These are phyloP conservation scores for Microthyrium microscopicum DNA, from an alignment of 2,329 filamentous ascomycete species.

Conservation along the genomic window DNA sequence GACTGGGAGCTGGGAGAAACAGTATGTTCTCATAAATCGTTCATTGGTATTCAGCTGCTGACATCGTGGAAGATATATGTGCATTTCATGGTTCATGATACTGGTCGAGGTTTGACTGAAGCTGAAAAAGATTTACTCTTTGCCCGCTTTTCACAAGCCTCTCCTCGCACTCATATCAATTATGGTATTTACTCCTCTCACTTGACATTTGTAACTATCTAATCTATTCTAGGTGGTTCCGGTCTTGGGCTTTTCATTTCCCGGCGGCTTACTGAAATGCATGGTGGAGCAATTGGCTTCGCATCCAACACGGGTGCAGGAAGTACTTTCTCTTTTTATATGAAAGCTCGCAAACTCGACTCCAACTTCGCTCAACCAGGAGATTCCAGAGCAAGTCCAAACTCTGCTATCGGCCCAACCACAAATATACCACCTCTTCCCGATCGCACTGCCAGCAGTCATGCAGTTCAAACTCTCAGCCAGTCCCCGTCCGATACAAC, in stretches of 20 bases:
- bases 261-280: conserved; percentile 48
- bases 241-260: conserved; percentile 56
- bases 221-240: conserved; percentile 52
- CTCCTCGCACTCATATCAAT: conserved; percentile 38
- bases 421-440: neutral
- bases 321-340: conserved; percentile 51
- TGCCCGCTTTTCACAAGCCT: conserved; percentile 52
- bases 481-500: neutral
- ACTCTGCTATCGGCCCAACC: neutral
- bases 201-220: conserved; percentile 15
- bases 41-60: neutral
- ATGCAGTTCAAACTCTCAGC: neutral
- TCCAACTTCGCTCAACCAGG: neutral
- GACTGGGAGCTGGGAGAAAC: neutral
- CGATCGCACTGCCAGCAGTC: neutral
- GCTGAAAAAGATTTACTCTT: conserved; percentile 43
- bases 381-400: neutral
- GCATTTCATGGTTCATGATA: conserved; percentile 47
- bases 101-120: conserved; percentile 44
- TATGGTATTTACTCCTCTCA: neutral
- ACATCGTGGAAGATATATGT: conserved; percentile 26
- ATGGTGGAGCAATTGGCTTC: conserved; percentile 54
- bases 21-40: neutral
- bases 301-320: conserved; percentile 39
- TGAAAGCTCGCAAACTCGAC: conserved; percentile 32